Evolutionary conservation across 257 asterid species (phyloP), one percentile per base, ranked within the genome.

Genomic region (Solanum tacnaense): DNA sequence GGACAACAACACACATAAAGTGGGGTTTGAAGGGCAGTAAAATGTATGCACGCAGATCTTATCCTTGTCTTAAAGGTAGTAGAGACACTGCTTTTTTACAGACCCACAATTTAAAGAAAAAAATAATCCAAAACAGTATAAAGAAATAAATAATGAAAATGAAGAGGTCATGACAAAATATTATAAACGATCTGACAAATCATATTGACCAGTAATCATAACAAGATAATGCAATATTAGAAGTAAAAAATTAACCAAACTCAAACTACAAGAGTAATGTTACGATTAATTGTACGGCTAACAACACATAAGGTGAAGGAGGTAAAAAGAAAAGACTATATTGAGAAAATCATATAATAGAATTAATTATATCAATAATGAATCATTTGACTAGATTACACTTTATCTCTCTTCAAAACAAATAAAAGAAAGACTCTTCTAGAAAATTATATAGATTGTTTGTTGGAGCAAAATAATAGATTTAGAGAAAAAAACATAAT

Each of bases 81-180:
- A 60, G 4, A 18, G 5, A 21, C 1, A 23, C 9, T 56, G 11
- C 3, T 7, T 8, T 23, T 60, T 21, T 8, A 60, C 21, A 60
- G 2, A 62, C 7, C 4, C 0, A 0, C 16, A 62, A 4, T n/a
- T 62, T 4, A 20, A 58, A 9, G 0, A 10, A n/a, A 62, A 62
- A n/a, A 21, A 60, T 3, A 23, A 23, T 62, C 0, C 15, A 62
- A 62, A 62, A 2, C 1, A 4, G 6, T 23, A 62, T n/a, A 62
- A 23, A 62, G 4, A 23, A 62, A 62, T 21, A 58, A 20, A 3
- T 58, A 58, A 8, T 21, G 67, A 60, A 60, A 8, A 60, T 60
- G 2, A 21, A 23, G 1, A 60, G 5, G 13, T 60, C 13, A 60
- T 60, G 13, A 21, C 29, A 60, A 58, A 60, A 4, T 60, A 60